Evolutionary conservation across 345 rosid genomes (phyloP), one percentile per base, ranked within the genome.

Genomic region (Linum lewisii): DNA sequence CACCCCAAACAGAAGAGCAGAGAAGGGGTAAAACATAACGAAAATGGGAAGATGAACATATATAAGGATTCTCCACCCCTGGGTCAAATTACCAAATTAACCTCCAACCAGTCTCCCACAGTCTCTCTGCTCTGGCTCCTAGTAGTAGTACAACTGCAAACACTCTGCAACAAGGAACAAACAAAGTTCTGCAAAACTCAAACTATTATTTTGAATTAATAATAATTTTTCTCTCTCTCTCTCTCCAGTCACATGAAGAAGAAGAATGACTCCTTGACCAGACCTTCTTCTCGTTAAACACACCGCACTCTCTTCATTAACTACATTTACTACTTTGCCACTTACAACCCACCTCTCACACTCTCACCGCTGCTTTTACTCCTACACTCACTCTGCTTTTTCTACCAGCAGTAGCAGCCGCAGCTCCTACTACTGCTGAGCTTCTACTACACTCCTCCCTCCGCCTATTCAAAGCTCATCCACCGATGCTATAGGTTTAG

Each of bases 311-410:
- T n/a, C 1, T 19, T 67, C 82, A 73, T 76, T 64, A 66, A 63
- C 73, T 32, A 19, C 81, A 81, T 77, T 84, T 83, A 81, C 92
- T 51, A 34, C 64, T 63, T 62, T 74, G 69, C 85, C 79, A 82
- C 72, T 69, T 25, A n/a, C 58, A 54, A 7, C 60, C 14, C 34
- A 65, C 47, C 67, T 25, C 38, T 29, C 6, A 13, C n/a, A n/a
- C 36, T 11, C 20, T 10, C 61, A 51, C 19, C 7, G 13, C 25
- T 18, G 22, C 44, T 52, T 37, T 4, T 25, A 19, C 16, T 61
- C 3, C 36, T 11, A 10, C 42, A 57, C 21, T 22, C 26, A 21
- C 29, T 23, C 57, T 54, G 26, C 57, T 20, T 6, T 54, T 54
- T 7, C 26, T 11, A 11, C 9, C 6, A 15, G 2, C 9, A 54